Evolutionary conservation across 257 asterid genomes (phyloP).

Genomic region (Leptodermis oblonga): DNA sequence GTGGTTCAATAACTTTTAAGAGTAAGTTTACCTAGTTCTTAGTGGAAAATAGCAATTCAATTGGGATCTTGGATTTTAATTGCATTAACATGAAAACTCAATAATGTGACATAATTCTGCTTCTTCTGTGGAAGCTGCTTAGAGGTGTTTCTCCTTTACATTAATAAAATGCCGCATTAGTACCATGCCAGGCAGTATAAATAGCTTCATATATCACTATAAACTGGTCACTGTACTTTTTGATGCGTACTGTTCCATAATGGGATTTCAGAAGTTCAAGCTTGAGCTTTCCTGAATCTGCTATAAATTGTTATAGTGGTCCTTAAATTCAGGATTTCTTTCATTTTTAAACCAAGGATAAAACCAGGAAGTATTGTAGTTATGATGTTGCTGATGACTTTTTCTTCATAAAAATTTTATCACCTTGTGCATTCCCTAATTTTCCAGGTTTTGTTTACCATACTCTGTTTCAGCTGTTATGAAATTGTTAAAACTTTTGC

Average conservation of each 20-base stretch:
- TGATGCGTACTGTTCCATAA: neutral
- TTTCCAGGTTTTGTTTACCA: neutral
- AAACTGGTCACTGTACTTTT: neutral
- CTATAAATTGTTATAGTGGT: neutral
- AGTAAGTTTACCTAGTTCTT: neutral
- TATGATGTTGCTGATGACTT: neutral
- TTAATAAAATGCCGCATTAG: neutral
- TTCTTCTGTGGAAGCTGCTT: neutral
- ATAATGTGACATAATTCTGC: neutral
- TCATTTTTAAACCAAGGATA: neutral
- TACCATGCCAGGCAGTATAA: neutral
- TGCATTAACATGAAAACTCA: neutral
- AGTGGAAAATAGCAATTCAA: neutral
- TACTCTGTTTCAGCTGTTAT: neutral
- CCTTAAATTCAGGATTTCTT: neutral
- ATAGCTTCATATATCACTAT: neutral
- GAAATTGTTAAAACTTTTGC: neutral
- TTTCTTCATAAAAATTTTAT: neutral
- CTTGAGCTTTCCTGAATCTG: neutral
- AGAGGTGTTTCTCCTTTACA: neutral
- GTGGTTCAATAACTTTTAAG: neutral
- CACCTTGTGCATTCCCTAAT: neutral
- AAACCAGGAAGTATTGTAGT: neutral
- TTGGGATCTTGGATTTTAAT: neutral
- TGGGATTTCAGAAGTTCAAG: neutral